phyloP scores from a whole-genome alignment of 2,329 filamentous ascomycete species.

The Stachybotrys elegans region DNA sequence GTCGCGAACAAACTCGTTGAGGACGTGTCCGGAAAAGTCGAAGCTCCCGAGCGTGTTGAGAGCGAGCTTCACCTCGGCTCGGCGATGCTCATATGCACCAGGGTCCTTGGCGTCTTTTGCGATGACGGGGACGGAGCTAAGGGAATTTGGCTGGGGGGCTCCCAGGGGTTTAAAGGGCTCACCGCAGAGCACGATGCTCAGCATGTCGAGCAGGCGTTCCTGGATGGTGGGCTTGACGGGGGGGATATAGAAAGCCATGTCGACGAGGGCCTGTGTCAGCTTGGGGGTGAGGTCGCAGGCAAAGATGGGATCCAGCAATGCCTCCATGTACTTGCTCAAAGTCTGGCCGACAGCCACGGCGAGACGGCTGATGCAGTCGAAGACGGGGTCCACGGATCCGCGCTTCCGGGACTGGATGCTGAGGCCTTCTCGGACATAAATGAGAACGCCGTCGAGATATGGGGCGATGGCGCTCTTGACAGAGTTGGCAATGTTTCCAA shows the following conservation, averaged over 20 bases:
- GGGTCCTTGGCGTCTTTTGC: constrained; percentile 84
- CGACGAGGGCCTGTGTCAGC: constrained; percentile 89
- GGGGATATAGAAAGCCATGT: constrained; percentile 98
- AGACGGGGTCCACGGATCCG: constrained; percentile 72
- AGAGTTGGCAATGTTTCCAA: constrained; percentile 93
- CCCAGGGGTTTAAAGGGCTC: constrained; percentile 89
- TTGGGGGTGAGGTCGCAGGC: constrained; percentile 92
- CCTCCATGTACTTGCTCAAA: constrained; percentile 97
- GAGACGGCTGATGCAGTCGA: constrained; percentile 95
- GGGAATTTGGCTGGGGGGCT: constrained; percentile 77
- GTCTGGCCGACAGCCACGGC: constrained; percentile 94
- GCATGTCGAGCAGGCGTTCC: constrained; percentile 86
- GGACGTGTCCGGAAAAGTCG: constrained; percentile 84
- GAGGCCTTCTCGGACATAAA: constrained; percentile 88
- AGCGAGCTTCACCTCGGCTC: constrained; percentile 85
- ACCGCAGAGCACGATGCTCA: constrained; percentile 89
- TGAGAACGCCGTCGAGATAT: constrained; percentile 89
- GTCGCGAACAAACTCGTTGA: constrained; percentile 98
- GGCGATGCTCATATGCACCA: constrained; percentile 71
- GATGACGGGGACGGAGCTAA: constrained; percentile 75
- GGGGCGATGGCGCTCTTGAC: constrained; percentile 93
- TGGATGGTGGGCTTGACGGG: constrained; percentile 91
- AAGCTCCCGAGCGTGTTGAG: constrained; percentile 96
- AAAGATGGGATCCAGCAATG: constrained; percentile 91
- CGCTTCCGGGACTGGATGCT: constrained; percentile 69